phyloP scores from a whole-genome alignment of 768 basidiomycete genomes.

The Serendipita vermifera region DNA sequence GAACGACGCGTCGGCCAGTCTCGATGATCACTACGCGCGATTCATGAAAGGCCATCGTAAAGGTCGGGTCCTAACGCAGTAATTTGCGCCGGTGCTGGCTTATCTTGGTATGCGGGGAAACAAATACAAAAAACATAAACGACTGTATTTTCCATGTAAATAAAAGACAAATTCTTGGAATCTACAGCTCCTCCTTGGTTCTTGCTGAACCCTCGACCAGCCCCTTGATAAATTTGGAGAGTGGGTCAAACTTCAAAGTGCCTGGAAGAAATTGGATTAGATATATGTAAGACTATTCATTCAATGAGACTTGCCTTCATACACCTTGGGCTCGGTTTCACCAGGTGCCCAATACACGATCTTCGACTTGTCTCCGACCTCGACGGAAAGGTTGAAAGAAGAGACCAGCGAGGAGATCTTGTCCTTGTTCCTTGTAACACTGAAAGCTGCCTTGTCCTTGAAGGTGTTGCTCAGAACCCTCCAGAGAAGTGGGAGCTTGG shows the following conservation, averaged over 20 bases:
- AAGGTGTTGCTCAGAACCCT: slow-evolving; percentile 65
- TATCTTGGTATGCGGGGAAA: background rate
- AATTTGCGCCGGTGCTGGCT: background rate
- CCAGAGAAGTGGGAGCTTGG: slow-evolving; percentile 68
- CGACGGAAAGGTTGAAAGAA: slow-evolving; percentile 1
- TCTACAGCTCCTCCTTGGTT: slow-evolving; percentile 4
- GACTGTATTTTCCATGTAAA: background rate
- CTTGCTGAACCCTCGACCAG: slow-evolving; percentile 45
- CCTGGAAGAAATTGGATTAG: slow-evolving; percentile 30
- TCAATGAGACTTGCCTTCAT: slow-evolving; percentile 55
- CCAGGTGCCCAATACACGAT: slow-evolving; percentile 59
- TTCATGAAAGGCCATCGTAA: slow-evolving; percentile 49
- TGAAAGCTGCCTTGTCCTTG: slow-evolving; percentile 47
- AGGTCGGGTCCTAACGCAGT: background rate
- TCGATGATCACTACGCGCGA: slow-evolving; percentile 72
- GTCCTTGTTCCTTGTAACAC: slow-evolving; percentile 51
- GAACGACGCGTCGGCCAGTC: slow-evolving; percentile 51
- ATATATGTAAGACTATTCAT: background rate
- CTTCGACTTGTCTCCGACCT: slow-evolving; percentile 39
- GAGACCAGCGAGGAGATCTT: slow-evolving; percentile 32
- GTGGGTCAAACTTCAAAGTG: slow-evolving; percentile 54
- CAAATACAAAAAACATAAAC: background rate
- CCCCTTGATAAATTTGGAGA: slow-evolving; percentile 61
- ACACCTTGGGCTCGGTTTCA: slow-evolving; percentile 42
- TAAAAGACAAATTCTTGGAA: background rate